Percentiles rank a stretch among this genome's conserved stretches.
Conservation (phyloP, 208 protist species). For the Sergeia podlipaevii region DNA sequence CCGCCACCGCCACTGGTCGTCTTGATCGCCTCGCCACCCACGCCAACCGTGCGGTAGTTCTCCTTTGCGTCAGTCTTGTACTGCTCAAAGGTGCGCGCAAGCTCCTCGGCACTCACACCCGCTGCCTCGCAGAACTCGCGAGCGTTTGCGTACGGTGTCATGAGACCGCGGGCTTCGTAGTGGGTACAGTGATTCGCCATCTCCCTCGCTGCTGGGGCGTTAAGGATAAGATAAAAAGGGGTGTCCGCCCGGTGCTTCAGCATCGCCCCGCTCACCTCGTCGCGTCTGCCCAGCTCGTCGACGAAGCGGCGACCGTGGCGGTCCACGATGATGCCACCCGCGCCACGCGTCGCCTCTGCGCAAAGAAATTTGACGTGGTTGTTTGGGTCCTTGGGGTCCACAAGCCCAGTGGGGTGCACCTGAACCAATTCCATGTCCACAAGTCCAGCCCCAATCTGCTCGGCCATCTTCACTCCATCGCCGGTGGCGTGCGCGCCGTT, state of each 20-base stretch:
- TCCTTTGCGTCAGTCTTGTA: conserved; percentile 39
- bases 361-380: conserved; percentile 89
- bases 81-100: conserved; percentile 35
- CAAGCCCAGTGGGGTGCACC: conserved; percentile 93
- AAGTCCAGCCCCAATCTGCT: conserved; percentile 44
- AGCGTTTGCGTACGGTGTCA: conserved; percentile 41
- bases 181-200: conserved; percentile 77
- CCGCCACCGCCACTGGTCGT: neutral
- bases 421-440: conserved; percentile 71
- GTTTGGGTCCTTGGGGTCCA: conserved; percentile 83
- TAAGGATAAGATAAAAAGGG: conserved; percentile 68
- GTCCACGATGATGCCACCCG: conserved; percentile 86
- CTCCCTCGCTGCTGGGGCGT: conserved; percentile 45
- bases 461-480: conserved; percentile 71
- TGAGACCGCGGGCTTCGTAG: conserved; percentile 76
- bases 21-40: neutral
- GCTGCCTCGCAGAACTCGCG: conserved; percentile 45
- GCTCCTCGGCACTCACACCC: conserved; percentile 18
- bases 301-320: conserved; percentile 72
- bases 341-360: conserved; percentile 92
- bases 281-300: conserved; percentile 91
- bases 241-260: conserved; percentile 30
- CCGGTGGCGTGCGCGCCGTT: conserved; percentile 83
- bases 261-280: conserved; percentile 82
- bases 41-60: conserved; percentile 18